Evolutionary conservation across 2,329 filamentous ascomycete genomes (phyloP).

Genomic region (Cladosporium colombiae): DNA sequence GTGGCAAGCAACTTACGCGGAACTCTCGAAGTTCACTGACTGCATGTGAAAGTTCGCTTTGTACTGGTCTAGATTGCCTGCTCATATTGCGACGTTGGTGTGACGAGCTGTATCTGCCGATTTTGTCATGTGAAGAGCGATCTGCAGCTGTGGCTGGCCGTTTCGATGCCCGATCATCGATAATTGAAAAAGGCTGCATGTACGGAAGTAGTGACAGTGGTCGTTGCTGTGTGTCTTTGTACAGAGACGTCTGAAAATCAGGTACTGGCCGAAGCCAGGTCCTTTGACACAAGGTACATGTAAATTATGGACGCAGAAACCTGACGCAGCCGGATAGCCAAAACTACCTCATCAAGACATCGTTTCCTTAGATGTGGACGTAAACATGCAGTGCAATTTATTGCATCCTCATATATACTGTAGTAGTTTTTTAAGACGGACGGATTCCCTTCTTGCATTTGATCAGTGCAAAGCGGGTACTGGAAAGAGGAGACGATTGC

Average conservation of each 20-base stretch:
- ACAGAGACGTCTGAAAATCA: too few species aligned
- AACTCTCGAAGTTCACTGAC: neutral
- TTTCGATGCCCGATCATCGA: neutral
- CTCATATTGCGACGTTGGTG: neutral
- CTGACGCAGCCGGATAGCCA: neutral
- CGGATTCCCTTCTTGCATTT: neutral
- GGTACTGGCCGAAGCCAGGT: too few species aligned
- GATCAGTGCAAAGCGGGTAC: neutral
- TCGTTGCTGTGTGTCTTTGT: neutral
- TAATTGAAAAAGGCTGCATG: neutral
- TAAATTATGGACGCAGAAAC: neutral
- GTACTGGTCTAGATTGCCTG: neutral
- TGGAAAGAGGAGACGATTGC: neutral
- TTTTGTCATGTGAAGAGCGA: neutral
- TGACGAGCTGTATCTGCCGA: neutral
- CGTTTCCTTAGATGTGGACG: too few species aligned
- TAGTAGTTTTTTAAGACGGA: too few species aligned
- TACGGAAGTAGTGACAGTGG: neutral
- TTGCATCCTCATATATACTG: neutral
- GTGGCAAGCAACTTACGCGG: neutral
- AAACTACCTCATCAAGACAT: too few species aligned
- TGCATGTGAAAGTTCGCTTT: neutral
- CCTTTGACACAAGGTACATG: too few species aligned
- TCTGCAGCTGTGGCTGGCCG: slow-evolving; percentile 1
- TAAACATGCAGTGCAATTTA: neutral